These are phyloP conservation scores for Haplosporangium sp. DNA, from an alignment of 371 early-diverging fungal species.

Conservation along the genomic window DNA sequence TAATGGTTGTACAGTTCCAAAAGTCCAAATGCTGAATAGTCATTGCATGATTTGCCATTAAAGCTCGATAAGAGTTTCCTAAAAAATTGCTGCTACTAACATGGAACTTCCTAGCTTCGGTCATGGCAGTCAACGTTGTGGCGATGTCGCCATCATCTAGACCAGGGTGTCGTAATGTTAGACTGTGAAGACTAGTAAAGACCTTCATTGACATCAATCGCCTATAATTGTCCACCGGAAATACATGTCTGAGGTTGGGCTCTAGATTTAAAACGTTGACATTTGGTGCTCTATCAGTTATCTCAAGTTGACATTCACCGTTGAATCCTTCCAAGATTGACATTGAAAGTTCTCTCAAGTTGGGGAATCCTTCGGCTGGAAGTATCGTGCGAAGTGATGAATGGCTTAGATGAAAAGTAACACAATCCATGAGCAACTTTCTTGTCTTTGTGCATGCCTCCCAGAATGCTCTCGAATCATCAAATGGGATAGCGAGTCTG, in stretches of 20 bases:
- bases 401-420: background rate
- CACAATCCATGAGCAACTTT: background rate
- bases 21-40: background rate
- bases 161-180: background rate
- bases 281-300: background rate
- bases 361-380: background rate
- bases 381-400: background rate
- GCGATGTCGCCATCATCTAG: background rate
- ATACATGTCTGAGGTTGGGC: background rate
- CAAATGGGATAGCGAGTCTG: background rate
- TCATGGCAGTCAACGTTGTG: background rate
- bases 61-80: background rate
- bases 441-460: background rate
- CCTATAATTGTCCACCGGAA: background rate
- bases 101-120: background rate
- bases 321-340: background rate
- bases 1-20: background rate
- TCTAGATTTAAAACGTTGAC: background rate
- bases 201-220: background rate
- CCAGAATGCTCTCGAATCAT: background rate
- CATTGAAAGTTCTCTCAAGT: background rate
- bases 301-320: background rate
- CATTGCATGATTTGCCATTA: background rate
- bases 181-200: background rate
- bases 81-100: background rate